phyloP scores from a whole-genome alignment of 441 rosid species.

The Pelargonium myrrhifolium region DNA sequence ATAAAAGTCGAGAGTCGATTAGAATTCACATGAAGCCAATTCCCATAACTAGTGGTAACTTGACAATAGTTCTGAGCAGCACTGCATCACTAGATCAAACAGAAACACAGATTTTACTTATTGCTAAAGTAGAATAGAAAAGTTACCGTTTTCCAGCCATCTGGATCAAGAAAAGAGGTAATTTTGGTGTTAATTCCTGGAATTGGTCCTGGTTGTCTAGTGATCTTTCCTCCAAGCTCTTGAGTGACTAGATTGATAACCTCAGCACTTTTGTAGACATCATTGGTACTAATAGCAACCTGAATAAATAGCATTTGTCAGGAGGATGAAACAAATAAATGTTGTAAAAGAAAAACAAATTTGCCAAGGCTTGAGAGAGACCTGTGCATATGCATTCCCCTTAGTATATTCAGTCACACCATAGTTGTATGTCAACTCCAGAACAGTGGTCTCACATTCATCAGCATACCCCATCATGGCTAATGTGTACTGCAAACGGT shows the following conservation, averaged over 20 bases:
- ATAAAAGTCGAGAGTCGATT: too few species aligned
- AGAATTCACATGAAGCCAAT: too few species aligned
- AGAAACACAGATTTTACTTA: neutral
- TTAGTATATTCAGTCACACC: constrained; percentile 87
- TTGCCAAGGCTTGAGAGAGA: constrained; percentile 8
- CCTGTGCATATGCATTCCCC: constrained; percentile 96
- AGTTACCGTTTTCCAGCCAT: constrained; percentile 96
- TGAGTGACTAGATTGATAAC: constrained; percentile 56
- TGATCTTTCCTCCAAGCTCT: constrained; percentile 91
- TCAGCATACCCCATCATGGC: constrained; percentile 94
- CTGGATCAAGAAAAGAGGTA: constrained; percentile 78
- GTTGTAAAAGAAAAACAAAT: neutral
- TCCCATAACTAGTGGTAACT: neutral
- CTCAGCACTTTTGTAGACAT: constrained; percentile 92
- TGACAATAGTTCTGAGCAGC: neutral
- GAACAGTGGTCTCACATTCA: constrained; percentile 68
- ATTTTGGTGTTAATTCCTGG: constrained; percentile 89
- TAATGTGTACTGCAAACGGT: constrained; percentile 48
- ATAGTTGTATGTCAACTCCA: constrained; percentile 81
- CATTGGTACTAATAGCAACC: constrained; percentile 83
- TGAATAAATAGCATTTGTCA: constrained; percentile 19
- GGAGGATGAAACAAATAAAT: neutral
- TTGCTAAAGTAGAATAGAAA: neutral
- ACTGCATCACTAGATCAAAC: neutral
- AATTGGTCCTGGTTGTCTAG: constrained; percentile 78